phyloP scores from a whole-genome alignment of 2,329 filamentous ascomycete genomes.

The Ophiostoma perfectum region DNA sequence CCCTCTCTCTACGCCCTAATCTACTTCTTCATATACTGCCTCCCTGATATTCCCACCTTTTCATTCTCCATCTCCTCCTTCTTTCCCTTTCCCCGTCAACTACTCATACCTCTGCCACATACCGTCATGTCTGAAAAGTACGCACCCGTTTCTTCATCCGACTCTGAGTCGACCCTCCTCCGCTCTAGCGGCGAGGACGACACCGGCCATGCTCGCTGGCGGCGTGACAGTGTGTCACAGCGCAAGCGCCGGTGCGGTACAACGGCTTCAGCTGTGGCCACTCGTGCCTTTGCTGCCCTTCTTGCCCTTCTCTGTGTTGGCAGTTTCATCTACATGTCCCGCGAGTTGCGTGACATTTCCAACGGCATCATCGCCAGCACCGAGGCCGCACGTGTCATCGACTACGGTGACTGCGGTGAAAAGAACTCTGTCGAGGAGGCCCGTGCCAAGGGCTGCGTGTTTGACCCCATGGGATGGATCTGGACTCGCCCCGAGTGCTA shows the following conservation, averaged over 20 bases:
- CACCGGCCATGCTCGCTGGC: conserved; percentile 4
- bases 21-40: neutral
- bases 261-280: neutral
- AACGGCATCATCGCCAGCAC: neutral
- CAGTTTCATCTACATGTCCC: conserved; percentile 11
- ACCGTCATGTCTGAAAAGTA: conserved; percentile 3
- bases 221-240: conserved; percentile 2
- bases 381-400: conserved; percentile 1
- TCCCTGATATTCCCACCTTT: neutral
- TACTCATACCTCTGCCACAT: neutral
- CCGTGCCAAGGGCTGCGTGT: conserved; percentile 24
- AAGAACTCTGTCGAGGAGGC: conserved; percentile 22
- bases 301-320: conserved; percentile 2
- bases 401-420: conserved; percentile 24
- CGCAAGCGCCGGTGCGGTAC: neutral
- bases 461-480: conserved; percentile 26
- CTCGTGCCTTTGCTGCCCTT: neutral
- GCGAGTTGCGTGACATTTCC: conserved; percentile 5
- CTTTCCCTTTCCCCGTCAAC: neutral
- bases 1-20: neutral
- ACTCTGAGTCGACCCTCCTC: conserved; percentile 6
- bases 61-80: neutral
- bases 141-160: neutral
- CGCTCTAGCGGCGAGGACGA: conserved; percentile 4
- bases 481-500: conserved; percentile 26